A percentile compares a stretch with the other conserved stretches of the same genome.
Evolutionary conservation across 73 alveolate species (phyloP).

Genomic region (Durusdinium trenchii): DNA sequence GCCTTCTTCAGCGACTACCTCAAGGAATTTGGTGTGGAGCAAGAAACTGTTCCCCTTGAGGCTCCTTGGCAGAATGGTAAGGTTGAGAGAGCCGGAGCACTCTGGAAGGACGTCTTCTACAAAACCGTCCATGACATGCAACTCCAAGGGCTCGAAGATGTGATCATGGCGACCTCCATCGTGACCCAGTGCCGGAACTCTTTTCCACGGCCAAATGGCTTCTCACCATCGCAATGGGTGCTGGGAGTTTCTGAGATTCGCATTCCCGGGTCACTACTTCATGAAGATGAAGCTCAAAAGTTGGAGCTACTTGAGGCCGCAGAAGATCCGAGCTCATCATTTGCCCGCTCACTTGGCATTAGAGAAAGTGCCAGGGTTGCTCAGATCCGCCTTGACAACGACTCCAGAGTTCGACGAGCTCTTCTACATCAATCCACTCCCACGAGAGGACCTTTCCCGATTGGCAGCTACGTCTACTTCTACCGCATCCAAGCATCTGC

Average conservation of each 20-base stretch:
- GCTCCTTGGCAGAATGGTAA: slow-evolving; percentile 42
- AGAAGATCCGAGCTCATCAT: background rate
- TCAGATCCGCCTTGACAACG: background rate
- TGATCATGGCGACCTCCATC: no score
- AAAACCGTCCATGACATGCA: no score
- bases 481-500: no score
- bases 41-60: slow-evolving; percentile 8
- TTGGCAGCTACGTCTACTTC: background rate
- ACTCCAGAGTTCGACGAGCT: background rate
- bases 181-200: no score
- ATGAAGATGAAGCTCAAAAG: background rate
- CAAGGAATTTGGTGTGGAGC: slow-evolving; percentile 22
- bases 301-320: background rate
- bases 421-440: background rate
- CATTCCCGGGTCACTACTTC: background rate
- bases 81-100: background rate
- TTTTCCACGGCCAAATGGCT: no score
- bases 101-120: slow-evolving; percentile 33
- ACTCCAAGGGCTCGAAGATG: no score
- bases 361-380: background rate
- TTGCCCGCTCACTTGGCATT: background rate
- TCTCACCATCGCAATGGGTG: no score
- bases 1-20: slow-evolving; percentile 15
- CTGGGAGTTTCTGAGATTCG: no score
- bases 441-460: no score